phyloP scores from a whole-genome alignment of 768 basidiomycete species.

The Steccherinum ochraceum region DNA sequence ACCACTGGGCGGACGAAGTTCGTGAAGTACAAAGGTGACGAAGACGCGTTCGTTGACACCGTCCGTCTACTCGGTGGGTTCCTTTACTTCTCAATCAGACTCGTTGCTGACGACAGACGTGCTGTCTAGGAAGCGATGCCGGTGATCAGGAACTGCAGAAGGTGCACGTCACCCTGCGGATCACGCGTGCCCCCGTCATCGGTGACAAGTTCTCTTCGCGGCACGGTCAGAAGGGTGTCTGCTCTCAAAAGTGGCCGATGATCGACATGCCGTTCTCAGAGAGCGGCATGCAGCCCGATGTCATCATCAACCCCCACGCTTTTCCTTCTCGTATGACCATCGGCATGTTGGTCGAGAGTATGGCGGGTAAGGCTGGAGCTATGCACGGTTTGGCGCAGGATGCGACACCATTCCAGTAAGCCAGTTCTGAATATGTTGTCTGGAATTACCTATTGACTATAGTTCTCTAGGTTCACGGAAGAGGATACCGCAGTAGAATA shows the following conservation, averaged over 20 bases:
- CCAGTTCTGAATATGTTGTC: constrained; percentile 7
- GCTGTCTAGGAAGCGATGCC: constrained; percentile 77
- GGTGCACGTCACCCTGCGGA: constrained; percentile 87
- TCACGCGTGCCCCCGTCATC: constrained; percentile 93
- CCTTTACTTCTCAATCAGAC: neutral
- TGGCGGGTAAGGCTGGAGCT: constrained; percentile 98
- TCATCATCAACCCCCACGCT: constrained; percentile 99
- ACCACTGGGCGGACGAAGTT: constrained; percentile 75
- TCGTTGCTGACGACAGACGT: no score
- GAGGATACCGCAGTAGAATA: constrained; percentile 96
- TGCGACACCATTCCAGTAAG: constrained; percentile 95
- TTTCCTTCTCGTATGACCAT: constrained; percentile 99
- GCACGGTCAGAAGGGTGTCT: constrained; percentile 99
- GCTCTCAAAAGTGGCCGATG: constrained; percentile 98
- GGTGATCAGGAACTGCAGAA: constrained; percentile 89
- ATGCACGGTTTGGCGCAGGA: constrained; percentile 99
- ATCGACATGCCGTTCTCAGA: constrained; percentile 99
- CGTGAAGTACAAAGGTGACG: constrained; percentile 96
- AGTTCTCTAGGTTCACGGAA: constrained; percentile 72
- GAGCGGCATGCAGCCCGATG: constrained; percentile 97
- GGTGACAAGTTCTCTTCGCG: constrained; percentile 99
- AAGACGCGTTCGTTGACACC: constrained; percentile 82
- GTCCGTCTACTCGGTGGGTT: constrained; percentile 80
- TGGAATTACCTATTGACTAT: constrained; percentile 9
- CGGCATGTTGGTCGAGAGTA: constrained; percentile 98